Base-by-base conservation (phyloP, 2,329 filamentous ascomycete species). In the Pseudogymnoascus sp. region DNA sequence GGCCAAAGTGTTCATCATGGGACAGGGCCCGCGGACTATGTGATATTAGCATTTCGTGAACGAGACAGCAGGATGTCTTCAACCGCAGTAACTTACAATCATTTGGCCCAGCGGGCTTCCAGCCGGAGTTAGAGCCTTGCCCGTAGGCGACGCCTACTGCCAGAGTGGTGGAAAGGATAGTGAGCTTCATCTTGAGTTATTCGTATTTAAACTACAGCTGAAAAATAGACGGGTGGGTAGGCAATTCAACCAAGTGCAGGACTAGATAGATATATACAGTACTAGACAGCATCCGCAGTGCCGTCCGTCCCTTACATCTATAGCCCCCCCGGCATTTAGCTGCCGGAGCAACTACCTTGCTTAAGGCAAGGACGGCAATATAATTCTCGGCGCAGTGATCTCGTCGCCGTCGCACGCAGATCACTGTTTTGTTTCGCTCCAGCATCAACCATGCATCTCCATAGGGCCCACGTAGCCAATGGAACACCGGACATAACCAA, bases 1-100 rank as follows among this genome's bases (percentile, higher is more conserved):
- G 7, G 77, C 76, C 12, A 79, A 70, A 0, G 77, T 74, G 63
- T 80, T 80, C 64, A 80, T 68, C 66, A 77, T 77, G 1, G 77
- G 77, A 49, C 77, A 80, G 43, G 78, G 72, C 11, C 66, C 68
- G 21, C 70, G 68, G 46, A 72, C 74, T 56, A 21, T 40, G 3
- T 7, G 2, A 31, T 63, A 12, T 68, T 31, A 67, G 62, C 14
- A 49, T 37, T 31, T 38, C 11, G 14, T 28, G 14, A 34, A 38
- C 5, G 1, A 5, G 25, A 18, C 1, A 11, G 12, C 9, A 1
- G 42, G 16, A n/a, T 23, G 7, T 37, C 12, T 31, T 60, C 25
- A 0, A 59, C 34, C 14, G 16, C 5, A 14, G 9, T 16, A 40
- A 23, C 63, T 11, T 64, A 65, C 64, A 61, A 7, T 65, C 64